Evolutionary conservation across 805 yeast genomes (phyloP), one percentile per base, ranked within the genome.

Genomic region (Candida koratica): DNA sequence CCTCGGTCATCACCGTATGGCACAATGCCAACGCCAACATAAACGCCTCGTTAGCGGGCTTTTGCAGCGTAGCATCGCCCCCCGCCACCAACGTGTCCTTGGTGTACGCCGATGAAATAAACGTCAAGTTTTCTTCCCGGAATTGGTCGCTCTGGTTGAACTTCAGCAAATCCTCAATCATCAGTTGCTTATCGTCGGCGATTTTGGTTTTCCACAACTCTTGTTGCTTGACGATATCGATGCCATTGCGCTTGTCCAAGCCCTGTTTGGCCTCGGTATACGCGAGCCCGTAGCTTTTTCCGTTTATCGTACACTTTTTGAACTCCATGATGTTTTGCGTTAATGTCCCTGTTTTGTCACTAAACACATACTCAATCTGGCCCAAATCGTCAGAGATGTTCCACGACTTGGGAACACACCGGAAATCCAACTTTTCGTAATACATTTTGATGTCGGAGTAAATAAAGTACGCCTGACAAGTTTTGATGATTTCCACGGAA

Each of bases 281-380:
- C 0, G 90, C 87, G 25, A 72, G 61, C 7, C 90, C 93, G 47
- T 84, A 84, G 0, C 81, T 55, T 25, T 70, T 70, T 17, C 86
- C 84, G 37, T 73, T 75, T 40, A 84, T 71, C 4, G 87, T 73
- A 55, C 88, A 81, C 52, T 84, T 84, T 42, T 78, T 77, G 61
- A 83, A 84, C 52, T 82, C 87, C 94, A 84, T 84, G 17, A 81
- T 77, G 50, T 84, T 84, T 57, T 84, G 90, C 5, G 94, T 84
- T 49, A 84, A 64, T 0, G 94, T 84, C 24, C 94, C 94, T 0
- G 94, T 84, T 56, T 84, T 84, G 62, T 84, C 94, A 54, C 87
- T 79, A 57, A 84, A 84, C 27, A 84, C 73, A 53, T 81, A 84
- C 56, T 84, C 93, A 41, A 84, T 79, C 55, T 84, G 94, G 13